Conservation (phyloP, 2,329 filamentous ascomycete species). For the Myriosclerotinia curreyana region DNA sequence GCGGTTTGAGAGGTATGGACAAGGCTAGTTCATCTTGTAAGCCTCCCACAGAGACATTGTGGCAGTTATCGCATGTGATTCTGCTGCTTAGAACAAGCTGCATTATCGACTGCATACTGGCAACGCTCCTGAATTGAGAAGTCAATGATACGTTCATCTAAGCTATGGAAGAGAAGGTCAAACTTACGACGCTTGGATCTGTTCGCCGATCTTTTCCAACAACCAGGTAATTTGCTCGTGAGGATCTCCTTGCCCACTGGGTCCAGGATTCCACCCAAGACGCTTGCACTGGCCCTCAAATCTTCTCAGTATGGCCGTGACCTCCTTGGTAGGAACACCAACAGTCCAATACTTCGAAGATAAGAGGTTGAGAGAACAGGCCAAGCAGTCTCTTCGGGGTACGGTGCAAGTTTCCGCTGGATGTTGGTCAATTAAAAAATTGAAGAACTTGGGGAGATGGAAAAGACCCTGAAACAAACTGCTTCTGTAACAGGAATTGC, state of each 20-base stretch:
- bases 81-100: conserved; percentile 24
- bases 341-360: conserved; percentile 18
- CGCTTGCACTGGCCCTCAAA: conserved; percentile 4
- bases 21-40: conserved; percentile 32
- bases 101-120: conserved; percentile 30
- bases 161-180: too few species aligned
- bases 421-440: conserved; percentile 36
- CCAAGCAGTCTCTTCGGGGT: conserved; percentile 21
- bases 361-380: conserved; percentile 22
- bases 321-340: not conserved
- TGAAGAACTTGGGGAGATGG: conserved; percentile 39
- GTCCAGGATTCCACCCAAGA: conserved; percentile 12
- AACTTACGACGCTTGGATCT: conserved; percentile 35
- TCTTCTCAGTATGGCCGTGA: conserved; percentile 8
- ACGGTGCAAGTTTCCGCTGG: conserved; percentile 29
- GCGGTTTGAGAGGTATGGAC: conserved; percentile 33
- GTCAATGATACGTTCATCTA: conserved; percentile 2
- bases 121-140: conserved; percentile 22
- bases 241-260: conserved; percentile 36
- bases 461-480: conserved; percentile 39
- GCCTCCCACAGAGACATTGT: conserved; percentile 27
- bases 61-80: conserved; percentile 33
- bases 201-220: conserved; percentile 30
- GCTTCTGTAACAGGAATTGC: conserved; percentile 39
- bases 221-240: conserved; percentile 37